Conservation (phyloP, 768 basidiomycete genomes). For the Candolleomyces eurysporus region DNA sequence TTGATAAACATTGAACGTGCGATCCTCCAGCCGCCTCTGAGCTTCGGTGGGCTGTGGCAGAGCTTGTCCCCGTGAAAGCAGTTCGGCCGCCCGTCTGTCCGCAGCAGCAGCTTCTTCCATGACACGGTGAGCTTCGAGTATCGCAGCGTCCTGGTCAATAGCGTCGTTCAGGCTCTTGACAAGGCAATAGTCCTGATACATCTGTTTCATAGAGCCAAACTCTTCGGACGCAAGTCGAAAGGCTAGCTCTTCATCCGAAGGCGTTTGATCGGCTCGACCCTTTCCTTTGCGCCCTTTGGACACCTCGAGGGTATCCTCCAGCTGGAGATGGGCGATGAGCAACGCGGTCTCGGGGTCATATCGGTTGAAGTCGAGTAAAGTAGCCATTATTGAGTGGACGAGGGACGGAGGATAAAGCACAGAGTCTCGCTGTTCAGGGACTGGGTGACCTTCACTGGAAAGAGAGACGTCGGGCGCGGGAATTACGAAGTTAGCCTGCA, state of each 20-base stretch:
- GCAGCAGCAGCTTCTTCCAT: constrained; percentile 12
- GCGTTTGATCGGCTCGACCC: constrained; percentile 23
- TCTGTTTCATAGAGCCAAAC: constrained; percentile 13
- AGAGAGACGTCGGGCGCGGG: too few species aligned
- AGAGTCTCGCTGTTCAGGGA: background rate
- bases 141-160: background rate
- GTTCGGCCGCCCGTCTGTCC: constrained; percentile 5
- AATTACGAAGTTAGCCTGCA: too few species aligned
- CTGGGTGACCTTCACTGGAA: too few species aligned
- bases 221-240: constrained; percentile 39
- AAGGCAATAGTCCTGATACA: background rate
- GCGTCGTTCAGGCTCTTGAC: constrained; percentile 6
- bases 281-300: constrained; percentile 34
- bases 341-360: constrained; percentile 36
- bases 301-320: constrained; percentile 38
- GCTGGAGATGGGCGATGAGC: constrained; percentile 38
- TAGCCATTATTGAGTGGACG: background rate
- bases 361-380: background rate
- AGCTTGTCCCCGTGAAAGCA: background rate
- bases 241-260: constrained; percentile 46
- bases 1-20: background rate
- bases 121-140: constrained; percentile 6
- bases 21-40: constrained; percentile 8
- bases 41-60: constrained; percentile 10
- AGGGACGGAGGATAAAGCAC: background rate